Evolutionary conservation across 139 green algal genomes (phyloP).

Genomic region (Ettlia oleoabundans): DNA sequence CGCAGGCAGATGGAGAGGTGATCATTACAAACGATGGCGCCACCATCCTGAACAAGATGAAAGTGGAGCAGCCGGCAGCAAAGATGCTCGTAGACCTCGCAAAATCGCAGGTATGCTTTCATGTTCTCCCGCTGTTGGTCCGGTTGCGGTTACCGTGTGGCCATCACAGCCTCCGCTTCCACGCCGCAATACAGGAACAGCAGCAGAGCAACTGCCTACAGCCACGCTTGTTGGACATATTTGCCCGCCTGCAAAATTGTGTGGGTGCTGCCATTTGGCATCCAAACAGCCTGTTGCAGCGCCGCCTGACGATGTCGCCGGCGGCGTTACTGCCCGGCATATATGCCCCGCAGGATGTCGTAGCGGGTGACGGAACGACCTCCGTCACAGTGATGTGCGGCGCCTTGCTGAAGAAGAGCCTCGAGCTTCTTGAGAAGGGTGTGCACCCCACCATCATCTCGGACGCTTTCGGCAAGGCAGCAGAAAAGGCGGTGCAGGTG

Average conservation of each 20-base stretch:
- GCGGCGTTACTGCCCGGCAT: too few species aligned
- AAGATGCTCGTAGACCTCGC: conserved; percentile 99
- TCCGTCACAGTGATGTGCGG: conserved; percentile 93
- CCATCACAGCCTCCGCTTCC: too few species aligned
- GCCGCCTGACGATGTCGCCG: too few species aligned
- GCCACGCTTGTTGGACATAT: too few species aligned
- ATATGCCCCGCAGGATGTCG: conserved; percentile 99
- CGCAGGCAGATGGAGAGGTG: conserved; percentile 89
- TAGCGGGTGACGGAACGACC: conserved; percentile 98
- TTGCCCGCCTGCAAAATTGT: too few species aligned
- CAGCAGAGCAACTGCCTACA: too few species aligned
- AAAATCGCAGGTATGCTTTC: too few species aligned
- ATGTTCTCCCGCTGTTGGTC: too few species aligned
- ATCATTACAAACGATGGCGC: conserved; percentile 99
- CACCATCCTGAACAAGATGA: conserved; percentile 99
- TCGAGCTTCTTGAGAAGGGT: conserved; percentile 84
- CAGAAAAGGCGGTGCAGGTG: conserved; percentile 82
- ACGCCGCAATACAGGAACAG: too few species aligned
- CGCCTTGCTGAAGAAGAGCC: conserved; percentile 91
- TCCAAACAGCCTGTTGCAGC: too few species aligned
- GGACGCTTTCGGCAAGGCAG: conserved; percentile 90
- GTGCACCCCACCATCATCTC: conserved; percentile 97
- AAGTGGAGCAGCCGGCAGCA: conserved; percentile 94
- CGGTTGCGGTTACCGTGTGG: too few species aligned
- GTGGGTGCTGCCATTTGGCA: too few species aligned